Evolutionary conservation across 2,329 filamentous ascomycete species (phyloP).

Genomic region (Thermoascus crustaceus): DNA sequence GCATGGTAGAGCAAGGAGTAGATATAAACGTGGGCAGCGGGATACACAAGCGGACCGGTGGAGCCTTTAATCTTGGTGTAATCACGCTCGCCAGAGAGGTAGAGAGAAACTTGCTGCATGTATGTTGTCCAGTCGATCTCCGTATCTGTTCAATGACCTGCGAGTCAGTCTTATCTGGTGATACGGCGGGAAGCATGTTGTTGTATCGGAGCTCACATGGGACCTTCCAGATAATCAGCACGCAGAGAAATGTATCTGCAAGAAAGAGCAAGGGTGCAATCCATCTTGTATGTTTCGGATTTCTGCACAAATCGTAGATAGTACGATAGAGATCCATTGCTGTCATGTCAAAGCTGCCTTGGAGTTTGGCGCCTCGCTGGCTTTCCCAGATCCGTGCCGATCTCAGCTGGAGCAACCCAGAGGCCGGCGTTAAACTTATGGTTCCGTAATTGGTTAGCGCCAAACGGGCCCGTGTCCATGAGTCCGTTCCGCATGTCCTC

Average conservation of each 20-base stretch:
- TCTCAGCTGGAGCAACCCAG: too few species aligned
- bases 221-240: constrained; percentile 67
- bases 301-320: constrained; percentile 38
- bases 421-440: too few species aligned
- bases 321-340: constrained; percentile 27
- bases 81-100: constrained; percentile 74
- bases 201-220: constrained; percentile 55
- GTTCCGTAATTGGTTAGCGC: too few species aligned
- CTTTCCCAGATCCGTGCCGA: too few species aligned
- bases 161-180: constrained; percentile 3
- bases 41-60: constrained; percentile 92
- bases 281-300: constrained; percentile 53
- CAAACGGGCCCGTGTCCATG: too few species aligned
- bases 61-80: constrained; percentile 78
- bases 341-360: not conserved
- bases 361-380: constrained; percentile 3
- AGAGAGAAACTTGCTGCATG: constrained; percentile 84
- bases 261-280: constrained; percentile 59
- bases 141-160: constrained; percentile 56
- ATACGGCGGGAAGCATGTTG: not conserved
- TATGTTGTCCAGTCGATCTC: constrained; percentile 98
- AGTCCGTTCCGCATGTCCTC: too few species aligned
- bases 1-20: constrained; percentile 72
- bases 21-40: constrained; percentile 85
- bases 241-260: constrained; percentile 64